These are phyloP conservation scores for Globisporangium cylindrosporum DNA, from an alignment of 352 stramenopile genomes.

Conservation along the genomic window DNA sequence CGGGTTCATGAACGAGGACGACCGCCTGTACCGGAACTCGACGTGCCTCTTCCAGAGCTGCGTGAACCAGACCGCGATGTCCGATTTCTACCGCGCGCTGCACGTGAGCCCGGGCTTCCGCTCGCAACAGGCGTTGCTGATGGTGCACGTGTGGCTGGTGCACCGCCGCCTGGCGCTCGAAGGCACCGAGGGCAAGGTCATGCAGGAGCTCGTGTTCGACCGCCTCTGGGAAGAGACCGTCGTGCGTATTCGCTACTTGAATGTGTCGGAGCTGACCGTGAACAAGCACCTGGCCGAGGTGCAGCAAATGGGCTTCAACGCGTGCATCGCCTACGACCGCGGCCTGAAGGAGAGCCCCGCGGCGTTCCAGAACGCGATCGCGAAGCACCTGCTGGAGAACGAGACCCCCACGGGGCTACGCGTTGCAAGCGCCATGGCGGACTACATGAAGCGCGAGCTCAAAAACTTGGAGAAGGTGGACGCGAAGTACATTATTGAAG, in stretches of 20 bases:
- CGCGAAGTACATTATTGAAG: slow-evolving; percentile 62
- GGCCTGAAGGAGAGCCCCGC: slow-evolving; percentile 60
- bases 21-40: slow-evolving; percentile 70
- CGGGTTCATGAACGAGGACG: slow-evolving; percentile 87
- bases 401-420: slow-evolving; percentile 56
- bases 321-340: slow-evolving; percentile 94
- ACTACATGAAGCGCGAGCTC: slow-evolving; percentile 79
- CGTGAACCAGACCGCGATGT: slow-evolving; percentile 74
- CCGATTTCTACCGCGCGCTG: slow-evolving; percentile 70
- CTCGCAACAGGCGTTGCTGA: slow-evolving; percentile 90
- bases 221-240: slow-evolving; percentile 95
- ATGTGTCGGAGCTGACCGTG: slow-evolving; percentile 94
- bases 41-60: slow-evolving; percentile 80
- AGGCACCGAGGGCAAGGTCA: slow-evolving; percentile 72
- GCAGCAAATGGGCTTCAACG: slow-evolving; percentile 94
- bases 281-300: slow-evolving; percentile 96
- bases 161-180: slow-evolving; percentile 90
- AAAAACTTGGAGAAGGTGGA: slow-evolving; percentile 80
- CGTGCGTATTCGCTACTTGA: slow-evolving; percentile 90
- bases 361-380: slow-evolving; percentile 55
- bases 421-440: slow-evolving; percentile 51
- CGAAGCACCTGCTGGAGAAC: slow-evolving; percentile 74
- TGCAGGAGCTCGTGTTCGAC: slow-evolving; percentile 96
- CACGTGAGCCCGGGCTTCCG: slow-evolving; percentile 85
- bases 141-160: slow-evolving; percentile 96